These are phyloP conservation scores for Pyrenophora tritici-repentis DNA, from an alignment of 2,329 filamentous ascomycete species.

Conservation along the genomic window DNA sequence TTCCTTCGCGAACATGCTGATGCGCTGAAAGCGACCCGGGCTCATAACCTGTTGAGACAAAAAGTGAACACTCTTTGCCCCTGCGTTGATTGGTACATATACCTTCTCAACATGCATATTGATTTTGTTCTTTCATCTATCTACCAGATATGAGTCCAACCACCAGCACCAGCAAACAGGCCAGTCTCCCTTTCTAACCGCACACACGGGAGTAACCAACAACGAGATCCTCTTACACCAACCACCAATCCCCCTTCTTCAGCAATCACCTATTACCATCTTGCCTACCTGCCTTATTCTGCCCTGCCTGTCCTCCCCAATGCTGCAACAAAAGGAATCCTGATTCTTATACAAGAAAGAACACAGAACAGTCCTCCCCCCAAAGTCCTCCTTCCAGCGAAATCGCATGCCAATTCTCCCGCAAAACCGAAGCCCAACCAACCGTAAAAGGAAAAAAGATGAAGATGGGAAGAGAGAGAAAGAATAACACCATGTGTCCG, in stretches of 20 bases:
- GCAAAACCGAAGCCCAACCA: neutral
- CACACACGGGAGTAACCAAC: neutral
- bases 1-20: too few species aligned
- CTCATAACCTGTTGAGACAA: too few species aligned
- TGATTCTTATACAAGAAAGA: neutral
- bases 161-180: neutral
- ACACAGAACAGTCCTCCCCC: neutral
- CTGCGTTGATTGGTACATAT: too few species aligned
- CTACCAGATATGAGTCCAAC: slow-evolving; percentile 3
- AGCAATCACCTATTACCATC: slow-evolving; percentile 1
- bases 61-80: too few species aligned
- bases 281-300: neutral
- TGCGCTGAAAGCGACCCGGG: too few species aligned
- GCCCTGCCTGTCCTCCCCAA: neutral
- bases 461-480: slow-evolving; percentile 1
- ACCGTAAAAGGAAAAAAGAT: neutral
- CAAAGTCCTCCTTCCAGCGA: neutral
- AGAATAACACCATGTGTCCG: neutral
- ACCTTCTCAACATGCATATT: too few species aligned
- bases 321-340: neutral
- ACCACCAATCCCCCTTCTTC: neutral
- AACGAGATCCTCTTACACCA: neutral
- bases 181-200: neutral
- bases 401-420: neutral
- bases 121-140: slow-evolving; percentile 10